phyloP scores from a whole-genome alignment of 1,284 basidiomycete species.

The Trichosporon coremiiforme region DNA sequence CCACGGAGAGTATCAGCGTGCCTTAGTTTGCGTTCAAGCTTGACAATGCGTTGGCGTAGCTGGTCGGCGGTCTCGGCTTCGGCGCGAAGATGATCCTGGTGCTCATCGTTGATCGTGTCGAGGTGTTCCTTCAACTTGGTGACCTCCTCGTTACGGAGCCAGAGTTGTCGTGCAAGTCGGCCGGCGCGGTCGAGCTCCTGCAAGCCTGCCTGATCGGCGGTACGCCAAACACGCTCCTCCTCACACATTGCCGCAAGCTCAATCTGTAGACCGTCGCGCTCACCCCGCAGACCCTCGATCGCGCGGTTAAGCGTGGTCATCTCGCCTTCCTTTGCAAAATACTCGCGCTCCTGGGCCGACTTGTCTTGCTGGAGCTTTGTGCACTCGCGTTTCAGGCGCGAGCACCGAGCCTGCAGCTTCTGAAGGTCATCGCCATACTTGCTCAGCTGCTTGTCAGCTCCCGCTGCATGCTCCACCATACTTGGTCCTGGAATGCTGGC shows the following conservation, averaged over 20 bases:
- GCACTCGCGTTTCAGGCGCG: constrained; percentile 27
- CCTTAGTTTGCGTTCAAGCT: constrained; percentile 20
- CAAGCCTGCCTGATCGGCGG: constrained; percentile 8
- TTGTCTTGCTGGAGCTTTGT: constrained; percentile 25
- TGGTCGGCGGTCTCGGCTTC: constrained; percentile 35
- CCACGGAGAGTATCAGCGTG: background rate
- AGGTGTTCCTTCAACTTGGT: constrained; percentile 25
- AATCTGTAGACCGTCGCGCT: constrained; percentile 32
- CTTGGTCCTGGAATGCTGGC: constrained; percentile 25
- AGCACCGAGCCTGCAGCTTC: constrained; percentile 30
- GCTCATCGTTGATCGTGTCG: constrained; percentile 21
- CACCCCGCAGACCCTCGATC: constrained; percentile 21
- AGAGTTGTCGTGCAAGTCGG: constrained; percentile 35
- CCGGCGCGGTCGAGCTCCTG: constrained; percentile 35
- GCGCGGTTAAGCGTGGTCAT: constrained; percentile 23
- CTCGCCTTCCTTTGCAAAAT: constrained; percentile 10
- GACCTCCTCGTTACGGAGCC: constrained; percentile 35
- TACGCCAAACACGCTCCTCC: constrained; percentile 25
- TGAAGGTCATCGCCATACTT: constrained; percentile 25
- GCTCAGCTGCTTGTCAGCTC: constrained; percentile 27
- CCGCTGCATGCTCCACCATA: background rate
- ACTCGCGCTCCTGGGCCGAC: constrained; percentile 2
- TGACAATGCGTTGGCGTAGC: constrained; percentile 35
- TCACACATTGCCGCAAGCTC: constrained; percentile 29
- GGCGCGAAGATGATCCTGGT: constrained; percentile 26